Conservation (phyloP, 371 early-diverging fungal species). For the Mortierella sp. region DNA sequence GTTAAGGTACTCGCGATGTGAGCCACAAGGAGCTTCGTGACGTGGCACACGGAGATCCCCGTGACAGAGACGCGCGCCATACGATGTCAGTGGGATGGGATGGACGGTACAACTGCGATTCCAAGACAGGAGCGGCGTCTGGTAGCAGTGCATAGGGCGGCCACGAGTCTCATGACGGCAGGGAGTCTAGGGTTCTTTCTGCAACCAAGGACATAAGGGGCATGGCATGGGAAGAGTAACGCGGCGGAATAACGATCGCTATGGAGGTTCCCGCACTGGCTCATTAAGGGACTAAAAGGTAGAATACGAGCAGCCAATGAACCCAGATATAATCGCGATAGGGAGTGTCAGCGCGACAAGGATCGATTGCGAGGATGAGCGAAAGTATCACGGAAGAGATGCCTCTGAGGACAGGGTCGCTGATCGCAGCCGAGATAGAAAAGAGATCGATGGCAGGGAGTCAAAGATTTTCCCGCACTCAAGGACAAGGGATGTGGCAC, state of each 20-base stretch:
- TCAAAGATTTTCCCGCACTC: too few relatives aligned
- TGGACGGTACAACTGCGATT: too few relatives aligned
- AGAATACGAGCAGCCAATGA: not conserved
- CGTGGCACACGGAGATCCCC: slow-evolving; percentile 42
- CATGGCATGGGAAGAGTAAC: not conserved
- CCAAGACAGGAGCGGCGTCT: too few relatives aligned
- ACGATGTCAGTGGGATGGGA: slow-evolving; percentile 13
- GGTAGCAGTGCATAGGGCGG: slow-evolving; percentile 1
- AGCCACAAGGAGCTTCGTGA: slow-evolving; percentile 42
- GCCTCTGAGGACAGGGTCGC: slow-evolving; percentile 2
- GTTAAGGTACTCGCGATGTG: slow-evolving; percentile 9
- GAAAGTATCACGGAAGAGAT: not conserved
- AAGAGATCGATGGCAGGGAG: too few relatives aligned
- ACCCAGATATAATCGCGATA: slow-evolving; percentile 3
- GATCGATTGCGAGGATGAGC: slow-evolving; percentile 23
- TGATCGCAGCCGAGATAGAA: slow-evolving; percentile 3
- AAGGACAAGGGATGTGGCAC: too few relatives aligned
- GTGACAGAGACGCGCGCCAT: slow-evolving; percentile 29
- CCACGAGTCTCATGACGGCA: too few relatives aligned
- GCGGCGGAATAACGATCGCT: not conserved
- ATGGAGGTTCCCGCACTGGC: not conserved
- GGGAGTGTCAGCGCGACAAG: slow-evolving; percentile 13
- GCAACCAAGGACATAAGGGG: slow-evolving; percentile 21
- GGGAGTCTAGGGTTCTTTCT: too few relatives aligned
- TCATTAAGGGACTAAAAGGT: not conserved